A percentile compares a stretch with the other conserved stretches of the same genome.
These are phyloP conservation scores for Gossypium rotundifolium DNA, from an alignment of 345 rosid species.

Conservation along the genomic window DNA sequence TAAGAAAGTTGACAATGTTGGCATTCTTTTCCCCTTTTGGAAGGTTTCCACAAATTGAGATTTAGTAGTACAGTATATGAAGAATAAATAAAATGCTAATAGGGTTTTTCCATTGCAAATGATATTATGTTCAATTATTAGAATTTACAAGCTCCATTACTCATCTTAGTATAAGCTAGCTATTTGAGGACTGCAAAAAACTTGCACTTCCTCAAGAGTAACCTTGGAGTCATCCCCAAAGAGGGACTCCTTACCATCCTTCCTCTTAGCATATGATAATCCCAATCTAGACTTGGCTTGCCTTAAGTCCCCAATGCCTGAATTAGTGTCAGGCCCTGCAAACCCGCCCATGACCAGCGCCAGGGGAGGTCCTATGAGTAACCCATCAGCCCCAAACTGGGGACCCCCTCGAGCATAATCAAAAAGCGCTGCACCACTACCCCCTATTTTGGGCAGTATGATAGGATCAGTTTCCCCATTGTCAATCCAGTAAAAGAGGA, in stretches of 20 bases:
- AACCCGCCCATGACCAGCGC: constrained; percentile 83
- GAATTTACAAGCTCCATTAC: not conserved
- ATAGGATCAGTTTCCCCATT: constrained; percentile 29
- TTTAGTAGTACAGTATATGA: not conserved
- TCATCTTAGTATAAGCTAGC: constrained; percentile 49
- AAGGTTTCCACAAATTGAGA: not conserved
- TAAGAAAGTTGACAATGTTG: not conserved
- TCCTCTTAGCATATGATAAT: constrained; percentile 73
- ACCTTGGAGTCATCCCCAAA: constrained; percentile 58
- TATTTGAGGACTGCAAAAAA: constrained; percentile 68
- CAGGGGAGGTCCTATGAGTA: constrained; percentile 71
- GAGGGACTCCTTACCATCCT: constrained; percentile 65
- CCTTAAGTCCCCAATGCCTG: constrained; percentile 72
- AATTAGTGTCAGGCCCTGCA: constrained; percentile 71
- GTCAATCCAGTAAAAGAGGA: constrained; percentile 72
- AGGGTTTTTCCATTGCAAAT: not conserved
- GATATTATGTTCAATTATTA: not conserved
- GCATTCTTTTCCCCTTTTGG: not conserved
- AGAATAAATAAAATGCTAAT: not conserved
- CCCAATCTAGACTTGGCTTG: constrained; percentile 82
- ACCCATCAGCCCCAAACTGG: constrained; percentile 76
- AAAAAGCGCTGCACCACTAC: constrained; percentile 84
- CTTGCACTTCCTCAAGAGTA: constrained; percentile 55
- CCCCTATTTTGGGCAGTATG: constrained; percentile 62
- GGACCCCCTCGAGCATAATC: constrained; percentile 72